A percentile compares a stretch with the other conserved stretches of the same genome.
Conservation (phyloP, 768 basidiomycete genomes). For the Mycena haematopus region DNA sequence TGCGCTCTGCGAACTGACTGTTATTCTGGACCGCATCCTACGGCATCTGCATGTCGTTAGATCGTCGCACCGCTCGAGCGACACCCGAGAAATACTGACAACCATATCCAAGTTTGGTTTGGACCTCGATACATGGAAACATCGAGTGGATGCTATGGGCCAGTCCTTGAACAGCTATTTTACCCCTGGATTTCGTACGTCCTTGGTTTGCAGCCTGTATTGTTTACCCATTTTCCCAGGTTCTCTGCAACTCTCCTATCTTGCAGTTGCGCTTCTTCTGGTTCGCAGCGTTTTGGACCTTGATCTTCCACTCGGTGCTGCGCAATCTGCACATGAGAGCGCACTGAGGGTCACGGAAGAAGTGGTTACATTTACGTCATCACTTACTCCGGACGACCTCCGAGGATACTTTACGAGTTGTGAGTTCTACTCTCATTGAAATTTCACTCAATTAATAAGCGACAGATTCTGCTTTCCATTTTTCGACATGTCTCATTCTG, state of each 20-base stretch:
- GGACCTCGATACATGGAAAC: constrained; percentile 31
- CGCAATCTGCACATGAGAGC: constrained; percentile 25
- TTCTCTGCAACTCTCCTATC: constrained; percentile 29
- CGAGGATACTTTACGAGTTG: constrained; percentile 29
- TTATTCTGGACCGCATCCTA: constrained; percentile 28
- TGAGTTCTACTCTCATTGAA: constrained; percentile 1
- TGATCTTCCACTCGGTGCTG: constrained; percentile 25
- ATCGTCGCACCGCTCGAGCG: constrained; percentile 15
- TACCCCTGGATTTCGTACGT: constrained; percentile 28
- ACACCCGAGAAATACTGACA: constrained; percentile 23
- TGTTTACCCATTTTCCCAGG: constrained; percentile 13
- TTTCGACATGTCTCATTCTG: constrained; percentile 30
- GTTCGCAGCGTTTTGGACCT: constrained; percentile 28
- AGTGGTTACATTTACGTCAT: constrained; percentile 27
- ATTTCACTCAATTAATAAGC: neutral
- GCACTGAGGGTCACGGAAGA: constrained; percentile 27
- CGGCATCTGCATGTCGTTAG: constrained; percentile 26
- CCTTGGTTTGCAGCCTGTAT: neutral
- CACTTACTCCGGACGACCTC: constrained; percentile 27
- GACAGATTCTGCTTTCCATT: constrained; percentile 30
- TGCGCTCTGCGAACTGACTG: constrained; percentile 27
- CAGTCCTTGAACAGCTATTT: constrained; percentile 28
- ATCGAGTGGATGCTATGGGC: constrained; percentile 28
- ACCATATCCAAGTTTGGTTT: constrained; percentile 27
- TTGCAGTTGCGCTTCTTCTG: constrained; percentile 28